phyloP scores from a whole-genome alignment of 345 rosid genomes.

The Eucalyptus sideroxylon region DNA sequence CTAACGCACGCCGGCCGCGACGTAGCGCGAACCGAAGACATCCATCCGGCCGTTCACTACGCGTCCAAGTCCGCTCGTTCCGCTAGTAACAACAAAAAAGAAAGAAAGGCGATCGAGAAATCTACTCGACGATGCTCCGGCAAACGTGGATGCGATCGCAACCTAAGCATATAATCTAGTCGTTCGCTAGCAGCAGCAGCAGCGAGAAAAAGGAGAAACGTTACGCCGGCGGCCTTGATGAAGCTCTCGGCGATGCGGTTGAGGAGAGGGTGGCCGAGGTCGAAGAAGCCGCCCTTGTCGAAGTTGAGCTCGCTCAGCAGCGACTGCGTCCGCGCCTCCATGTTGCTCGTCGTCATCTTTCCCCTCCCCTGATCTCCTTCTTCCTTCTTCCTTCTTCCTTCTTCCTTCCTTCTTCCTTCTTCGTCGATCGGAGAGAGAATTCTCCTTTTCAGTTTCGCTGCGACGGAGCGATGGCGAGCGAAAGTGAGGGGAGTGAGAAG shows the following conservation, averaged over 20 bases:
- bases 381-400: not conserved
- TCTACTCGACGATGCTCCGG: too few species aligned
- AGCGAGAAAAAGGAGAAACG: not conserved
- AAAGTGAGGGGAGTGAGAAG: not conserved
- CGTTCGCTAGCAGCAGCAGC: too few species aligned
- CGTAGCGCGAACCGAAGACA: not conserved
- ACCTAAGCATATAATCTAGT: too few species aligned
- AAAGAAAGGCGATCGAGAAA: not conserved
- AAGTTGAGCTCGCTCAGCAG: slow-evolving; percentile 47
- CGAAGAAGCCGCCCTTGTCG: slow-evolving; percentile 50
- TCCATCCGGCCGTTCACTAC: not conserved
- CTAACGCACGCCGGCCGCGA: not conserved
- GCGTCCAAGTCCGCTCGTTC: not conserved
- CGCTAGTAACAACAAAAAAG: not conserved
- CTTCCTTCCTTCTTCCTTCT: not conserved
- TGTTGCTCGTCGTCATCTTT: not conserved
- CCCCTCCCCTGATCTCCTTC: not conserved
- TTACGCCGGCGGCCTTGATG: slow-evolving; percentile 82
- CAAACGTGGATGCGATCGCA: too few species aligned
- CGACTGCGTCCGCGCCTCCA: slow-evolving; percentile 19
- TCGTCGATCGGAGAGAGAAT: not conserved
- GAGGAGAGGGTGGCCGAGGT: slow-evolving; percentile 93
- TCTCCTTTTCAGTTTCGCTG: not conserved
- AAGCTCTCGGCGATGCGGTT: slow-evolving; percentile 85
- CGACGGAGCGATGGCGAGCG: not conserved